Conservation (phyloP, 2,329 filamentous ascomycete genomes). For the Scedosporium boydii region DNA sequence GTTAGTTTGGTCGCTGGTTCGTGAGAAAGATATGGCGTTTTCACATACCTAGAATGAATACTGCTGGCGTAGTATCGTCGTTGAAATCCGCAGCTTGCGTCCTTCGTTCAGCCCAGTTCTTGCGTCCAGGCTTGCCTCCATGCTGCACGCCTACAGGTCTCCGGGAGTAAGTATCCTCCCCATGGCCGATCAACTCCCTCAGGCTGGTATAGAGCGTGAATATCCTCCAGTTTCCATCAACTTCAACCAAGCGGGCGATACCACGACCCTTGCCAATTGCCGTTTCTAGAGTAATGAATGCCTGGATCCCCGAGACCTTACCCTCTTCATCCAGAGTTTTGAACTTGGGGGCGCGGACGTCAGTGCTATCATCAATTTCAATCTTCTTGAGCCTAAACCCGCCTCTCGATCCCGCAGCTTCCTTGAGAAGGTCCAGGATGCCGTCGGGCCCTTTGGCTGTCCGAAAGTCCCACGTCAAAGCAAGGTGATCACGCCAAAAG, state of each 20-base stretch:
- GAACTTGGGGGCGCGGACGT: conserved; percentile 30
- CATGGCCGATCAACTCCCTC: conserved; percentile 39
- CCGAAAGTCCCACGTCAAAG: conserved; percentile 45
- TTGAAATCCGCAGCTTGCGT: conserved; percentile 28
- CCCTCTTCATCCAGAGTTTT: conserved; percentile 38
- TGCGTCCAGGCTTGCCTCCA: conserved; percentile 37
- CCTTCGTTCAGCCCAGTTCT: conserved; percentile 52
- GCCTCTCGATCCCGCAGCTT: conserved; percentile 19
- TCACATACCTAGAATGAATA: conserved; percentile 49
- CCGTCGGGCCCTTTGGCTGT: conserved; percentile 34
- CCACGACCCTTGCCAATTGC: conserved; percentile 46
- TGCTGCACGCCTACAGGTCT: conserved; percentile 49
- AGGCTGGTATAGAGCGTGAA: conserved; percentile 56
- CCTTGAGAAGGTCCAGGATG: conserved; percentile 29
- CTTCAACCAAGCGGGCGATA: conserved; percentile 39
- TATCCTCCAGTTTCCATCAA: conserved; percentile 44
- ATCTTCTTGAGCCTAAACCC: conserved; percentile 33
- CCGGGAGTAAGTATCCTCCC: conserved; percentile 35
- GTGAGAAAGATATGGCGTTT: no score
- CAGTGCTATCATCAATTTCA: conserved; percentile 32
- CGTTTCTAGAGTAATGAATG: conserved; percentile 46
- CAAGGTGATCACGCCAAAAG: conserved; percentile 51
- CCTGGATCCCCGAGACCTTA: conserved; percentile 42
- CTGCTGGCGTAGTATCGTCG: conserved; percentile 39
- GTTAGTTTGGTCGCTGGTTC: not conserved